Evolutionary conservation across 73 alveolate species (phyloP).

Genomic region (Paramecium pentaurelia): DNA sequence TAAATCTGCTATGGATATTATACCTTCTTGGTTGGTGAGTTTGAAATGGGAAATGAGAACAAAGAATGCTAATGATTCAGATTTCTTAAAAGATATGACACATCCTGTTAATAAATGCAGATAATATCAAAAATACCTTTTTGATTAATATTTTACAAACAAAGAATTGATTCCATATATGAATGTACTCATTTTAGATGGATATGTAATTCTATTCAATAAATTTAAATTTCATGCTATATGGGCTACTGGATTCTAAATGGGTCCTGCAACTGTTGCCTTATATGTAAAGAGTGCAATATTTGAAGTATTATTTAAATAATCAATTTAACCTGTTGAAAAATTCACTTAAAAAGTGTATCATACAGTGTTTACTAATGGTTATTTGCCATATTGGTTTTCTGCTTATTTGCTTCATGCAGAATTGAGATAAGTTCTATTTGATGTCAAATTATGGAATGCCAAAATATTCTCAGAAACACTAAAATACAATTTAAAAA

Average conservation of each 20-base stretch:
- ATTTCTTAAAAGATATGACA: slow-evolving; percentile 50
- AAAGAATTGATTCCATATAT: slow-evolving; percentile 46
- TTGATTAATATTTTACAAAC: slow-evolving; percentile 57
- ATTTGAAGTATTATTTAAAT: slow-evolving; percentile 57
- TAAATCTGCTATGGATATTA: slow-evolving; percentile 35
- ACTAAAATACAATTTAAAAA: slow-evolving; percentile 41
- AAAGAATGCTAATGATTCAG: slow-evolving; percentile 58
- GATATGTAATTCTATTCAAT: slow-evolving; percentile 42
- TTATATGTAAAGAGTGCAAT: slow-evolving; percentile 63
- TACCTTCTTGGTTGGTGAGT: slow-evolving; percentile 40
- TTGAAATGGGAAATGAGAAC: slow-evolving; percentile 67
- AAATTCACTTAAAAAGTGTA: slow-evolving; percentile 62
- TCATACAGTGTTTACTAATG: slow-evolving; percentile 59
- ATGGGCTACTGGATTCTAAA: slow-evolving; percentile 66
- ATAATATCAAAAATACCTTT: slow-evolving; percentile 53
- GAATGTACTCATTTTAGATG: slow-evolving; percentile 62
- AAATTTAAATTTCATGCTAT: slow-evolving; percentile 29
- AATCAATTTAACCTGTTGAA: slow-evolving; percentile 54
- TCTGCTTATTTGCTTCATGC: slow-evolving; percentile 61
- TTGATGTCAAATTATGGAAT: slow-evolving; percentile 63
- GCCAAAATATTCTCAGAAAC: slow-evolving; percentile 60
- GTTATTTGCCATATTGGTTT: slow-evolving; percentile 64
- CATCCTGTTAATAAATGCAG: slow-evolving; percentile 55
- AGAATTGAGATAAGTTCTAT: slow-evolving; percentile 61
- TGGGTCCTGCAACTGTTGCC: slow-evolving; percentile 67